Evolutionary conservation across 164 flowering plant genomes (phyloP), one percentile per base, ranked within the genome.

Genomic region (Santalum album): DNA sequence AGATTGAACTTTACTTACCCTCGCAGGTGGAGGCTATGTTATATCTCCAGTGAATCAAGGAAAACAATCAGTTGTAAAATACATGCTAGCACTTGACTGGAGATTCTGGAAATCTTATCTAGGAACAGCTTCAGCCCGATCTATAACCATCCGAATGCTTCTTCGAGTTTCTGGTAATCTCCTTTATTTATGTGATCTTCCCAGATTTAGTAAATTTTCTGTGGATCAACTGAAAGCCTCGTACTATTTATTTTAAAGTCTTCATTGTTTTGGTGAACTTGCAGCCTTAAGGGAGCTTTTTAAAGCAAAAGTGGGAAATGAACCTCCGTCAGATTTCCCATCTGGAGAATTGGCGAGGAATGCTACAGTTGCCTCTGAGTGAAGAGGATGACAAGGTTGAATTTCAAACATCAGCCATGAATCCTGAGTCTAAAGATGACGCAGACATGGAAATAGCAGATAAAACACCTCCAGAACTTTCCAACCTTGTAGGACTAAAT

Each of bases 31-130:
- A 39, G 98, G 98, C 56, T 91, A 77, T 61, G 90, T 88, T 19
- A 71, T 88, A 56, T 70, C 86, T 60, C 96, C 98, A 0, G 64
- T 75, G 20, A 75, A 76, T 63, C 73, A 79, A 51, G 92, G 94
- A 23, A 83, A 76, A 51, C 72, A 74, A 38, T 84, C 90, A 22
- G 77, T 88, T 47, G 90, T 91, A 14, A 91, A 80, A 59, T 94
- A 91, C 75, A 91, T 91, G 98, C 86, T 88, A 61, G 82, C 96
- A 16, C 71, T 88, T 44, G 96, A 91, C 56, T 91, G 98, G 98
- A 88, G 70, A 58, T 74, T 60, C 62, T 91, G 94, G 97, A 87
- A 75, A 64, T 67, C 79, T 32, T 85, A 82, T 63, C 34, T 80
- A 35, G 63, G 70, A 12, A 69, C 77, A 32, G 63, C 92, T 1